phyloP scores from a whole-genome alignment of 176 grass and related monocot species.

The Ensete ventricosum region DNA sequence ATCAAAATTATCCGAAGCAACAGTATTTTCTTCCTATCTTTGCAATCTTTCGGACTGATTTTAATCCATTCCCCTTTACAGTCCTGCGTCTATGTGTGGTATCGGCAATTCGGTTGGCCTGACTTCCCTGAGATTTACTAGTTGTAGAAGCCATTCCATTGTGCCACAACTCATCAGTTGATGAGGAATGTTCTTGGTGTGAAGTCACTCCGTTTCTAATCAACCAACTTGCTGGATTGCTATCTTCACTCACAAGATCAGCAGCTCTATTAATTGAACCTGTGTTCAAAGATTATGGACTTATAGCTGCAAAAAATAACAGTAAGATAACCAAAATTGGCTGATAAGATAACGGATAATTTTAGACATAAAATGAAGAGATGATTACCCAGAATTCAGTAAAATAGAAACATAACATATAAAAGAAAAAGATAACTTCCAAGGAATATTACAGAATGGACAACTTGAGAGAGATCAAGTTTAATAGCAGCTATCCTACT shows the following conservation, averaged over 20 bases:
- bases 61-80: constrained; percentile 1
- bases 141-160: constrained; percentile 1
- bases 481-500: not conserved
- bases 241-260: not conserved
- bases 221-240: not conserved
- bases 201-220: not conserved
- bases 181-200: not conserved
- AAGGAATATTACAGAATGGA: not conserved
- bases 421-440: too few relatives aligned
- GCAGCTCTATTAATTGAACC: not conserved
- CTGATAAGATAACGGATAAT: too few relatives aligned
- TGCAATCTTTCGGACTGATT: constrained; percentile 23
- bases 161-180: not conserved
- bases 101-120: constrained; percentile 22
- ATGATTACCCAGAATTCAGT: too few relatives aligned
- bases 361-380: too few relatives aligned
- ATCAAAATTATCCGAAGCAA: constrained; percentile 34
- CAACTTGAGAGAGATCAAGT: not conserved
- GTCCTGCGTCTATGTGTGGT: constrained; percentile 20
- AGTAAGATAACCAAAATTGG: too few relatives aligned
- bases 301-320: too few relatives aligned
- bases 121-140: not conserved
- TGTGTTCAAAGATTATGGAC: not conserved
- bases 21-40: constrained; percentile 43
- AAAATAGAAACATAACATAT: too few relatives aligned